Evolutionary conservation across 495 filamentous ascomycete species (phyloP).

Genomic region (Aspergillus cristatus): DNA sequence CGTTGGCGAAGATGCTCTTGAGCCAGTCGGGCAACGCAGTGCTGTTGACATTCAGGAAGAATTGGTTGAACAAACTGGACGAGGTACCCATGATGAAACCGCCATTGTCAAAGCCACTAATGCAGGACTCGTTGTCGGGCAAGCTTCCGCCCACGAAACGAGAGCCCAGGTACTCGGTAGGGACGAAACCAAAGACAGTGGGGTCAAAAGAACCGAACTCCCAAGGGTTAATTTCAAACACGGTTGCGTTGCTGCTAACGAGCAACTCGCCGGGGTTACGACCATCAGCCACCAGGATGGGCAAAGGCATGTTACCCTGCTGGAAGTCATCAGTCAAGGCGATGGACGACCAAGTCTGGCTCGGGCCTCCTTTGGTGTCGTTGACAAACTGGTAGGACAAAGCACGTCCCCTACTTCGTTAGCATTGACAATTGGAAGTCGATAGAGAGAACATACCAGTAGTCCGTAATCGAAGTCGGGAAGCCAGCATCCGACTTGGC

Average conservation of each 20-base stretch:
- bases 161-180: conserved; percentile 67
- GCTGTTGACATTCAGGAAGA: conserved; percentile 50
- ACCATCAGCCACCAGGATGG: conserved; percentile 69
- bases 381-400: conserved; percentile 81
- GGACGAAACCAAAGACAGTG: conserved; percentile 68
- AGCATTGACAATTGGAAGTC: conserved; percentile 7
- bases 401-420: conserved; percentile 45
- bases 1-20: conserved; percentile 38
- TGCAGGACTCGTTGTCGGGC: conserved; percentile 50
- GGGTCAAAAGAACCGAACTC: conserved; percentile 84
- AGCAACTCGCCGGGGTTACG: conserved; percentile 56
- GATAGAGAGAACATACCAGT: conserved; percentile 46
- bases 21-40: conserved; percentile 45
- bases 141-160: conserved; percentile 63
- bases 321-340: conserved; percentile 56
- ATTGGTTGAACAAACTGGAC: conserved; percentile 80
- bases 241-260: conserved; percentile 67
- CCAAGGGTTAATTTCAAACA: conserved; percentile 80
- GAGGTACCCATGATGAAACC: conserved; percentile 87
- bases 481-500: conserved; percentile 64
- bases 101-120: conserved; percentile 74
- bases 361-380: conserved; percentile 63
- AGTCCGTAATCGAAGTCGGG: conserved; percentile 74
- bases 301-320: conserved; percentile 68
- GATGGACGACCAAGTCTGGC: conserved; percentile 85